Conservation (phyloP, 2,329 filamentous ascomycete genomes). For the Zymoseptoria ardabiliae region DNA sequence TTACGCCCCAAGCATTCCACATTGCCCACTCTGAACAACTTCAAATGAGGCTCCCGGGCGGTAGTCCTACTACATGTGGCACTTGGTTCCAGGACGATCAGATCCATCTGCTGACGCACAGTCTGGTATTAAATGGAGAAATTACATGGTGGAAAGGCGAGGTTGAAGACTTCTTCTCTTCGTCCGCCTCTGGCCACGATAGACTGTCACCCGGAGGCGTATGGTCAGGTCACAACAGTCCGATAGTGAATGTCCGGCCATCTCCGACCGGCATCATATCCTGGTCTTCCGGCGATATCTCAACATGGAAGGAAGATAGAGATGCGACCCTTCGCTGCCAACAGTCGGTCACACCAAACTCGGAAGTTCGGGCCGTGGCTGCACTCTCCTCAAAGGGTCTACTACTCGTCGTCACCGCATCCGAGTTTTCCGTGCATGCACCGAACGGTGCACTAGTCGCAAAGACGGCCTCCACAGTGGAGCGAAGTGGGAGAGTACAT, state of each 20-base stretch:
- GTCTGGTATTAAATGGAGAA: constrained; percentile 64
- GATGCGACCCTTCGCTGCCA: not conserved
- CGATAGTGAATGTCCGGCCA: not conserved
- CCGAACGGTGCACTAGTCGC: constrained; percentile 2
- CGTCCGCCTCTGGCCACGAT: constrained; percentile 30
- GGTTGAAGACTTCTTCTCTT: constrained; percentile 74
- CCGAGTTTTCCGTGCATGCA: constrained; percentile 1
- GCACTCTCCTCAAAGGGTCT: not conserved
- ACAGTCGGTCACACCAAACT: not conserved
- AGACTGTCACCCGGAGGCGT: constrained; percentile 8
- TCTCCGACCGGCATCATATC: constrained; percentile 1
- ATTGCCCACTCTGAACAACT: constrained; percentile 68
- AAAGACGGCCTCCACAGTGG: not conserved
- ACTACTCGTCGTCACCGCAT: constrained; percentile 1
- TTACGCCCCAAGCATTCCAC: constrained; percentile 65
- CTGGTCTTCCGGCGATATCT: constrained; percentile 1
- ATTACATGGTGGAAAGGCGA: constrained; percentile 75
- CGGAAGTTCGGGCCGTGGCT: constrained; percentile 2
- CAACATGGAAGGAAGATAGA: not conserved
- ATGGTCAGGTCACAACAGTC: constrained; percentile 13
- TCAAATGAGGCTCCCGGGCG: constrained; percentile 10
- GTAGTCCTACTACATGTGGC: constrained; percentile 17
- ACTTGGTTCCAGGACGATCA: constrained; percentile 25
- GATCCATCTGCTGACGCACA: constrained; percentile 61
- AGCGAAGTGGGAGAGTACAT: constrained; percentile 3